phyloP scores from a whole-genome alignment of 2,329 filamentous ascomycete genomes.

The Amauroascus verrucosus region DNA sequence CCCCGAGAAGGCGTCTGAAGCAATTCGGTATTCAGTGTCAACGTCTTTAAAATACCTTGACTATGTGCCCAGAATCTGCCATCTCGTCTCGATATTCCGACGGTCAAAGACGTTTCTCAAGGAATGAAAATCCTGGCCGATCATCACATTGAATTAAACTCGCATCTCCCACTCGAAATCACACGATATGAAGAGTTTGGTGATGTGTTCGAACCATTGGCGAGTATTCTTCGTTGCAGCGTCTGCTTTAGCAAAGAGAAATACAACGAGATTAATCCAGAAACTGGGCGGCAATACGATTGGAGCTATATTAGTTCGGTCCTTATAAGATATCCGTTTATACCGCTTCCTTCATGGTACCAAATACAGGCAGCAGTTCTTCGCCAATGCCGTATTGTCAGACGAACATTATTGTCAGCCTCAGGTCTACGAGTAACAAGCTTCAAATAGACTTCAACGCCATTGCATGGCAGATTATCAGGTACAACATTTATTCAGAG shows the following conservation, averaged over 20 bases:
- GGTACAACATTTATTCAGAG: conserved; percentile 4
- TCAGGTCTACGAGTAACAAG: not conserved
- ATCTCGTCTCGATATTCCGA: not conserved
- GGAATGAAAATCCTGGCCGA: not conserved
- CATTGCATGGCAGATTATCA: conserved; percentile 14
- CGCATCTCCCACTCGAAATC: not conserved
- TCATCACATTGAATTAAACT: not conserved
- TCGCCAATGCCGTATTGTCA: not conserved
- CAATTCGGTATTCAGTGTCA: not conserved
- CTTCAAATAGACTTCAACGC: not conserved
- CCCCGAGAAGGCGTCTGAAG: not conserved
- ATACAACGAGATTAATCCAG: conserved; percentile 8
- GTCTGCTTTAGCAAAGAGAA: conserved; percentile 3
- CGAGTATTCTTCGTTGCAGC: conserved; percentile 7
- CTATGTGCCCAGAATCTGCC: not conserved
- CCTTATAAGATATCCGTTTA: not conserved
- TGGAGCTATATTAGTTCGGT: conserved; percentile 5
- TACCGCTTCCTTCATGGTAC: not conserved
- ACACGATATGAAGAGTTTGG: conserved; percentile 7
- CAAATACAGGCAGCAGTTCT: not conserved
- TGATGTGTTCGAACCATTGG: conserved; percentile 11
- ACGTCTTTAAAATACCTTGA: not conserved
- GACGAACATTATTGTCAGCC: not conserved
- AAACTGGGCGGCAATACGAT: conserved; percentile 2
- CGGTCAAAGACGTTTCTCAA: not conserved